These are phyloP conservation scores for Leishmania martiniquensis DNA, from an alignment of 208 protist species.

Conservation along the genomic window DNA sequence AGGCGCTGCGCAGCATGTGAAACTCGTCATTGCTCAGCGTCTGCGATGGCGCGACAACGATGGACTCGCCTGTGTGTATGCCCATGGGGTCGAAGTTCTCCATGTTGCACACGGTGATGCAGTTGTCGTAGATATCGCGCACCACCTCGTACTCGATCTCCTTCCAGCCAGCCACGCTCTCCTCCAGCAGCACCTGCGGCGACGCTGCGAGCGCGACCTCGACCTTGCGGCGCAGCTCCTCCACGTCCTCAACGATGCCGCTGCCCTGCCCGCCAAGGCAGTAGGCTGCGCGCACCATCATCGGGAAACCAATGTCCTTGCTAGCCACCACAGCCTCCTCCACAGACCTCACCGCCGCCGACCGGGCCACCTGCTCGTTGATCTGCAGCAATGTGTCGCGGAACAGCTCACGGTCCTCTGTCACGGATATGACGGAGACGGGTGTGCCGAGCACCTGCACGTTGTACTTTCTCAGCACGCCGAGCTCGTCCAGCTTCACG, in stretches of 20 bases:
- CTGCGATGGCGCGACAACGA: constrained; percentile 99
- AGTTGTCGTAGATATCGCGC: constrained; percentile 98
- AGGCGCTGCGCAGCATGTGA: constrained; percentile 96
- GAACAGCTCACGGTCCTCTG: constrained; percentile 98
- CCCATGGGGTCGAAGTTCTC: constrained; percentile 99
- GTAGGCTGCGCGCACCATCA: constrained; percentile 98
- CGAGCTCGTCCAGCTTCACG: constrained; percentile 91
- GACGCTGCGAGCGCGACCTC: constrained; percentile 86
- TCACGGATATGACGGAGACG: constrained; percentile 95
- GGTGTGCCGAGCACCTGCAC: constrained; percentile 97
- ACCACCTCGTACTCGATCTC: constrained; percentile 99
- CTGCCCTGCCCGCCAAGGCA: constrained; percentile 98
- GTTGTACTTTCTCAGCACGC: constrained; percentile 93
- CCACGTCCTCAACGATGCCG: constrained; percentile 95
- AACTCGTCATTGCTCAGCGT: constrained; percentile 98
- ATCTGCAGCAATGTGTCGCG: constrained; percentile 96
- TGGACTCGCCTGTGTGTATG: constrained; percentile 99
- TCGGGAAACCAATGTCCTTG: constrained; percentile 94
- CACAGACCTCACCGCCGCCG: constrained; percentile 75
- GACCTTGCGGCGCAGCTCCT: constrained; percentile 81
- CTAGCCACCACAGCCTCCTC: constrained; percentile 73
- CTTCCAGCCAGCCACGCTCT: constrained; percentile 99
- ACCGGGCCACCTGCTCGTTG: constrained; percentile 93
- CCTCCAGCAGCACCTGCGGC: constrained; percentile 97
- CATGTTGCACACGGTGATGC: constrained; percentile 99